A percentile compares a stretch with the other conserved stretches of the same genome.
Evolutionary conservation across 2,329 filamentous ascomycete genomes (phyloP).

Genomic region (Chalaropsis thielavioides): DNA sequence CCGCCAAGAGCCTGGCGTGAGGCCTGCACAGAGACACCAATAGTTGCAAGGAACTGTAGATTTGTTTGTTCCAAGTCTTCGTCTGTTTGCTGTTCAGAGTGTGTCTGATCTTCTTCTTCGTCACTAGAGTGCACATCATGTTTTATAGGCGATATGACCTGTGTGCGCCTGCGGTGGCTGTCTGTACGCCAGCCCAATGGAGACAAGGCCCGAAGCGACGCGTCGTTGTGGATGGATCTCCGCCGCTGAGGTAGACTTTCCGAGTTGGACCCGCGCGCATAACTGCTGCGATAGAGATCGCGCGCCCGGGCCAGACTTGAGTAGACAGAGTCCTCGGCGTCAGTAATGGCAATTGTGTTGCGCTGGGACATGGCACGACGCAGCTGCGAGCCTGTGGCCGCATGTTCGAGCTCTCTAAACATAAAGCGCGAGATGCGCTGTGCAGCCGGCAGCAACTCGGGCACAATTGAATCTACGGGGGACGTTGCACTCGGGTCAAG

Average conservation of each 20-base stretch:
- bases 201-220: background rate
- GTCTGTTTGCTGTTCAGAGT: background rate
- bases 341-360: background rate
- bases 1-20: slow-evolving; percentile 24
- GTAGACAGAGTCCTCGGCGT: background rate
- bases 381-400: background rate
- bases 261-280: background rate
- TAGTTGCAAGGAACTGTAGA: slow-evolving; percentile 1
- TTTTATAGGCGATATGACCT: background rate
- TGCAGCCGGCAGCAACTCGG: background rate
- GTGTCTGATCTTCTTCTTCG: background rate
- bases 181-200: background rate
- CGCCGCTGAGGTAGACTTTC: background rate
- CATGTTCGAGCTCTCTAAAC: slow-evolving; percentile 5
- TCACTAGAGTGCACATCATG: background rate
- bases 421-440: background rate
- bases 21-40: slow-evolving; percentile 20
- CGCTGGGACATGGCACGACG: background rate
- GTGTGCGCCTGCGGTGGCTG: background rate
- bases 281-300: background rate
- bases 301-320: background rate
- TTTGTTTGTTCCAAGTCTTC: background rate
- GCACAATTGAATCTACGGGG: background rate
- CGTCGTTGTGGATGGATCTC: background rate
- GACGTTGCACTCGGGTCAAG: background rate